These are phyloP conservation scores for Neofusicoccum umdonicola DNA, from an alignment of 2,329 filamentous ascomycete species.

Conservation along the genomic window DNA sequence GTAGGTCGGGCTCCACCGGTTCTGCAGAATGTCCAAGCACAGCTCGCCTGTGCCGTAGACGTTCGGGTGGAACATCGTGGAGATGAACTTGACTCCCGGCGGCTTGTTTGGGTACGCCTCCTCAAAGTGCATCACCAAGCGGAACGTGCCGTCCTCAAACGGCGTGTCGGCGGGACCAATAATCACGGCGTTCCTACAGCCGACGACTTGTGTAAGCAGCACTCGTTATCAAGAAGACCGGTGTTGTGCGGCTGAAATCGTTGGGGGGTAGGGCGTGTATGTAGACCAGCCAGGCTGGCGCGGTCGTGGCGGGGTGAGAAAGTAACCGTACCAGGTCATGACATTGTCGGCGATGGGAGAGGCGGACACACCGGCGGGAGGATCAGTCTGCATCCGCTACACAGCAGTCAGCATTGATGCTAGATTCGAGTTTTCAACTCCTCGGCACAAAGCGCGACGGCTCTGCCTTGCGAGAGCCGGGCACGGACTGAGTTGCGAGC, in stretches of 20 bases:
- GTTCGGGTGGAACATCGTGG: slow-evolving; percentile 98
- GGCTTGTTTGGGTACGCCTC: slow-evolving; percentile 99
- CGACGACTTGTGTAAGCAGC: slow-evolving; percentile 26
- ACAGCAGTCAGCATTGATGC: slow-evolving; percentile 54
- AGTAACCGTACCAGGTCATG: slow-evolving; percentile 77
- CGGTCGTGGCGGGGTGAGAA: neutral
- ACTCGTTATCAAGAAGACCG: neutral
- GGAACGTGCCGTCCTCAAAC: slow-evolving; percentile 96
- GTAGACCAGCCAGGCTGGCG: slow-evolving; percentile 5
- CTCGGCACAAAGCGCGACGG: neutral
- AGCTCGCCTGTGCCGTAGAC: slow-evolving; percentile 96
- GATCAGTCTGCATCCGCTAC: slow-evolving; percentile 89
- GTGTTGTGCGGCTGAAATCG: neutral
- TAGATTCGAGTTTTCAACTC: neutral
- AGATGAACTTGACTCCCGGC: slow-evolving; percentile 96
- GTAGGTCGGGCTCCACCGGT: slow-evolving; percentile 97
- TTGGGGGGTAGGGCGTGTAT: neutral
- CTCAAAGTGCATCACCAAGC: slow-evolving; percentile 98
- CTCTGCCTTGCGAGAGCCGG: neutral
- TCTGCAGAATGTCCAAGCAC: slow-evolving; percentile 94
- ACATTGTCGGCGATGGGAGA: slow-evolving; percentile 95
- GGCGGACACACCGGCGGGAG: slow-evolving; percentile 92
- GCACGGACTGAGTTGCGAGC: slow-evolving; percentile 22
- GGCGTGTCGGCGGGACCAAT: slow-evolving; percentile 96
- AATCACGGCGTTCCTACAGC: slow-evolving; percentile 88